A percentile compares a stretch with the other conserved stretches of the same genome.
Evolutionary conservation across 192 early-diverging fungal genomes (phyloP).

Genomic region (Podila horticola): DNA sequence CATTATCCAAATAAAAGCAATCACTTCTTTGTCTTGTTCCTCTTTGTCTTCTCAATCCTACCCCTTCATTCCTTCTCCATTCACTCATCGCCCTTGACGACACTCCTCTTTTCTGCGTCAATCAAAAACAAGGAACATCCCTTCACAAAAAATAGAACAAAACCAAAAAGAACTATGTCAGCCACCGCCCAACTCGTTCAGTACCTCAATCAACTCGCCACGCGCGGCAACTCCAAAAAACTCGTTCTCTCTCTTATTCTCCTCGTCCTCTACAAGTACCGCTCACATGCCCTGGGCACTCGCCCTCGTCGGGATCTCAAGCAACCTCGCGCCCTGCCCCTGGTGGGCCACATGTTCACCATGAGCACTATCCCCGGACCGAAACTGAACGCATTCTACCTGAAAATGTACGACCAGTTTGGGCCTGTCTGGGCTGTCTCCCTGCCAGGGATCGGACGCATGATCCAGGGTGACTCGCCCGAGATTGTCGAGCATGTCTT

Average conservation of each 20-base stretch:
- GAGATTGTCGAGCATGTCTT: conserved; percentile 22
- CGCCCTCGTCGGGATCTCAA: conserved; percentile 24
- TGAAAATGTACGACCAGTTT: conserved; percentile 8
- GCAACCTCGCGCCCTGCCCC: conserved; percentile 12
- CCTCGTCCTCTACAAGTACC: conserved; percentile 19
- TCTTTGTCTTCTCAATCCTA: too few relatives aligned
- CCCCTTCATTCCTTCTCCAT: too few relatives aligned
- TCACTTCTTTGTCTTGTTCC: too few relatives aligned
- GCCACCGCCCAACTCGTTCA: not conserved
- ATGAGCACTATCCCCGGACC: conserved; percentile 11
- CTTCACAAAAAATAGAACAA: too few relatives aligned
- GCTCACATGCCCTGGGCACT: conserved; percentile 22
- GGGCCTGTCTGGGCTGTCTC: conserved; percentile 31
- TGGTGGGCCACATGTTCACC: conserved; percentile 16
- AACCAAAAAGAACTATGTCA: not conserved
- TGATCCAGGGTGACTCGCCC: conserved; percentile 19
- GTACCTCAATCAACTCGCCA: not conserved
- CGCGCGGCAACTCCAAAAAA: conserved; percentile 8
- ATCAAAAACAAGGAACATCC: too few relatives aligned
- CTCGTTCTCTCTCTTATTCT: not conserved
- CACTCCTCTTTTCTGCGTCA: too few relatives aligned
- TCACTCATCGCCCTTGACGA: too few relatives aligned
- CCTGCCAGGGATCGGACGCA: conserved; percentile 11
- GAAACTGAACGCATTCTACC: conserved; percentile 15
- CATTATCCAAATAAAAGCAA: too few relatives aligned